These are phyloP conservation scores for Lignosus rhinocerotis DNA, from an alignment of 1,284 basidiomycete species.

Conservation along the genomic window DNA sequence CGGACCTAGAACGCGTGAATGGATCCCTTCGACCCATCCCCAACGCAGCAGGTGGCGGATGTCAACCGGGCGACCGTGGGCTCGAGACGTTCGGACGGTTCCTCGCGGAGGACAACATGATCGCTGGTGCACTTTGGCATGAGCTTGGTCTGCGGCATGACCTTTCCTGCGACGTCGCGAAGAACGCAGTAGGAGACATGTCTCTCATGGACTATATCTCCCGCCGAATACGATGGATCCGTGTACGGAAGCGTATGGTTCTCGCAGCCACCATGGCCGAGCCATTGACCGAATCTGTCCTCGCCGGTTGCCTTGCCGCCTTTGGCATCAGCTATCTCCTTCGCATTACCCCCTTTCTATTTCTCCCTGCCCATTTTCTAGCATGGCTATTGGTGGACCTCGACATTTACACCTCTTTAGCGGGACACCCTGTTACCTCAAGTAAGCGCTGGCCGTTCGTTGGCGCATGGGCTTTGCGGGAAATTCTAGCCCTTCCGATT, in stretches of 20 bases:
- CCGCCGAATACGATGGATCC: slow-evolving; percentile 90
- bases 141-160: slow-evolving; percentile 85
- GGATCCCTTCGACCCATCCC: slow-evolving; percentile 54
- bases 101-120: slow-evolving; percentile 96
- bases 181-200: slow-evolving; percentile 89
- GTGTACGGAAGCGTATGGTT: slow-evolving; percentile 92
- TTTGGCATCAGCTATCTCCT: slow-evolving; percentile 58
- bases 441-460: slow-evolving; percentile 61
- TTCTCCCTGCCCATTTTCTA: slow-evolving; percentile 55
- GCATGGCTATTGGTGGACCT: slow-evolving; percentile 72
- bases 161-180: slow-evolving; percentile 84
- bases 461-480: slow-evolving; percentile 75
- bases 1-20: slow-evolving; percentile 77
- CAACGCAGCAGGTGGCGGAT: slow-evolving; percentile 28
- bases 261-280: slow-evolving; percentile 81
- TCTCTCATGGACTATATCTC: slow-evolving; percentile 78
- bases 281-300: slow-evolving; percentile 85
- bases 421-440: slow-evolving; percentile 63
- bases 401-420: slow-evolving; percentile 70
- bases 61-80: slow-evolving; percentile 46
- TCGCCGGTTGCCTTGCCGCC: slow-evolving; percentile 66
- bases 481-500: slow-evolving; percentile 82
- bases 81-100: slow-evolving; percentile 82
- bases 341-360: slow-evolving; percentile 51
- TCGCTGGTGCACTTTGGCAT: slow-evolving; percentile 87